A percentile compares a stretch with the other conserved stretches of the same genome.
Conservation (phyloP, 2,329 filamentous ascomycete species). For the Conoideocrella luteorostrata region DNA sequence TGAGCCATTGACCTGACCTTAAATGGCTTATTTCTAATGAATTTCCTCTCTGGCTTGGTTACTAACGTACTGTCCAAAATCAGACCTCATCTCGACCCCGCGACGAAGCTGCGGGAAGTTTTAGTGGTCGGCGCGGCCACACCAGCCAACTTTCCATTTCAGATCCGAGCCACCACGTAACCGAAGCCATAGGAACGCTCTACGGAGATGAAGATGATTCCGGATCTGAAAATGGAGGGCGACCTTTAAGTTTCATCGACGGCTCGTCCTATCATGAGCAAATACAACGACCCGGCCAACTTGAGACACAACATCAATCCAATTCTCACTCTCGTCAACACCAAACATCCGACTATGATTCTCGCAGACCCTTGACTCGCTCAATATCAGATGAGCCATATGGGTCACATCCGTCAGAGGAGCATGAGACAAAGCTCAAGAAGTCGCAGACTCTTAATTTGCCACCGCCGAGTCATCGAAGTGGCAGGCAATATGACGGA, state of each 20-base stretch:
- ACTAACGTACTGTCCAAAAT: no score
- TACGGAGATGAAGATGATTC: constrained; percentile 72
- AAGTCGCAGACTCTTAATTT: constrained; percentile 38
- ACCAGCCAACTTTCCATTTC: constrained; percentile 61
- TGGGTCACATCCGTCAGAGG: constrained; percentile 23
- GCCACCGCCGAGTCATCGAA: constrained; percentile 33
- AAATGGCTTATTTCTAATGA: constrained; percentile 1
- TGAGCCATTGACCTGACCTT: no score
- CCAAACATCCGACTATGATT: constrained; percentile 24
- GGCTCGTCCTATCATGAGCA: constrained; percentile 49
- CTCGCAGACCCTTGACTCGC: constrained; percentile 35
- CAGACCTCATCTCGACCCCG: constrained; percentile 54
- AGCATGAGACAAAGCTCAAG: constrained; percentile 26
- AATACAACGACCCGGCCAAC: constrained; percentile 27
- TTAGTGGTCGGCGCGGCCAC: constrained; percentile 53
- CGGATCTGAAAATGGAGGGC: constrained; percentile 42
- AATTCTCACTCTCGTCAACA: constrained; percentile 17
- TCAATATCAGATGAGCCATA: constrained; percentile 39
- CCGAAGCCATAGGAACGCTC: constrained; percentile 84
- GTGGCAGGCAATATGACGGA: constrained; percentile 34
- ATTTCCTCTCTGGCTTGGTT: no score
- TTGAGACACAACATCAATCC: constrained; percentile 2
- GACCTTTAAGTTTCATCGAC: constrained; percentile 68
- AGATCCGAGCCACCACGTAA: constrained; percentile 89
- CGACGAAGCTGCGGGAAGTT: constrained; percentile 49